Base-by-base conservation (phyloP, 768 basidiomycete species). In the Tylopilus vinaceipallidus region DNA sequence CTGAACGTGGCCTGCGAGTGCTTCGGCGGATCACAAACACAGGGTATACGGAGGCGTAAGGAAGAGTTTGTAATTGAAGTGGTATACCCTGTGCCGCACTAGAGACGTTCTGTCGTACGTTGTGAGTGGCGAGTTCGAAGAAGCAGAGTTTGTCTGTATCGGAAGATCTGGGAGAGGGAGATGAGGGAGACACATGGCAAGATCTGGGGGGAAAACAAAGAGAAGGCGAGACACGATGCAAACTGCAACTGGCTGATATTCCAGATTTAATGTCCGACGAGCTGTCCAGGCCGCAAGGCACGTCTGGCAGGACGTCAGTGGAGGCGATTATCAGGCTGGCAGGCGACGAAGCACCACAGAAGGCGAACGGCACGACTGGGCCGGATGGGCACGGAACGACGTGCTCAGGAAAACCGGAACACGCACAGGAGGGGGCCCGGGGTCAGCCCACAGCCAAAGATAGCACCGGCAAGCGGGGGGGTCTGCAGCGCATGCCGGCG, bases 251-350 rank as follows among this genome's bases (percentile, higher is more conserved):
- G 35, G 52, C 23, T 50, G 44, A 49, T 35, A 33, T 33, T 53
- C 40, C 27, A 40, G 24, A 50, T 62, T 62, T 56, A 62, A 62
- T 65, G 53, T 64, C 61, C 63, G 63, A 46, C 44, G 36, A 26
- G 36, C 34, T 45, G 27, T 44, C 43, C 39, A 50, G 32, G 27
- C 40, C 19, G 13, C 17, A 16, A 27, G 22, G 47, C 47, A n/a
- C n/a, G n/a, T n/a, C n/a, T n/a, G n/a, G n/a, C n/a, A n/a, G n/a
- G n/a, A n/a, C 23, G 11, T 17, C 26, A 39, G 36, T 13, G 19
- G 20, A 34, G 19, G 34, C 30, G 51, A 57, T 43, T 43, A 40
- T 42, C 47, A 47, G 12, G 32, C 6, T 32, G 45, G 47, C 47
- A 38, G 19, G 7, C n/a, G 13, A 39, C 20, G 49, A 43, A 41